Evolutionary conservation across 305 asterid genomes (phyloP).

Genomic region (Fraxinus velutina): DNA sequence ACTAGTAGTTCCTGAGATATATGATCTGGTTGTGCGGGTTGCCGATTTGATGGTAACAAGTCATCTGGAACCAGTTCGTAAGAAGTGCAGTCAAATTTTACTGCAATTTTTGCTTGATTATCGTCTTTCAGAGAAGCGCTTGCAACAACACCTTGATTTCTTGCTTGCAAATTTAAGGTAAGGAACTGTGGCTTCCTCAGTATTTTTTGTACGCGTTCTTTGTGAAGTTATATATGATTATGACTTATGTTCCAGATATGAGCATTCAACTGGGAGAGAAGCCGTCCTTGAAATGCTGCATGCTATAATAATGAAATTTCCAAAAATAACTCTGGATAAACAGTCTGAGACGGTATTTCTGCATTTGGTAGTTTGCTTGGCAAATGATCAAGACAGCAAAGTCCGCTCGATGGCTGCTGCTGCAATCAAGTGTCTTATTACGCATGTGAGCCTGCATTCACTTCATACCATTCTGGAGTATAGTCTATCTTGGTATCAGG

Average conservation of each 20-base stretch:
- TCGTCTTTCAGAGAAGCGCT: constrained; percentile 63
- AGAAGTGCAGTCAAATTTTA: constrained; percentile 75
- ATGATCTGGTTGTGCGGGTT: constrained; percentile 67
- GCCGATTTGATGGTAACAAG: constrained; percentile 81
- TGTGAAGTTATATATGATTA: not conserved
- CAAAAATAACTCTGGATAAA: constrained; percentile 44
- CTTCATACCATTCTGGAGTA: constrained; percentile 55
- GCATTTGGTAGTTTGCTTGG: constrained; percentile 69
- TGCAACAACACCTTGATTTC: constrained; percentile 76
- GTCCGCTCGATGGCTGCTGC: constrained; percentile 85
- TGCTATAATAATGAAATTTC: constrained; percentile 75
- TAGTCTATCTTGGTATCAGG: constrained; percentile 75
- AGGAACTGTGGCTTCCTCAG: constrained; percentile 23
- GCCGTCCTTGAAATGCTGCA: constrained; percentile 93
- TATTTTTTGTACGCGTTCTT: not conserved
- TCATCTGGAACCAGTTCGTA: constrained; percentile 80
- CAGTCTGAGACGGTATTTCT: constrained; percentile 67
- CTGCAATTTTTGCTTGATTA: constrained; percentile 81
- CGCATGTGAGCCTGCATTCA: constrained; percentile 50
- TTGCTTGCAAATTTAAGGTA: constrained; percentile 70
- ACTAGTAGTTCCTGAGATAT: constrained; percentile 78
- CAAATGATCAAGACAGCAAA: constrained; percentile 73
- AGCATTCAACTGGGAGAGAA: constrained; percentile 88
- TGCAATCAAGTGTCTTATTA: constrained; percentile 73
- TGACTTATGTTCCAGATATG: constrained; percentile 50